Evolutionary conservation across 768 basidiomycete species (phyloP).

Genomic region (Rhodotorula taiwanensis): DNA sequence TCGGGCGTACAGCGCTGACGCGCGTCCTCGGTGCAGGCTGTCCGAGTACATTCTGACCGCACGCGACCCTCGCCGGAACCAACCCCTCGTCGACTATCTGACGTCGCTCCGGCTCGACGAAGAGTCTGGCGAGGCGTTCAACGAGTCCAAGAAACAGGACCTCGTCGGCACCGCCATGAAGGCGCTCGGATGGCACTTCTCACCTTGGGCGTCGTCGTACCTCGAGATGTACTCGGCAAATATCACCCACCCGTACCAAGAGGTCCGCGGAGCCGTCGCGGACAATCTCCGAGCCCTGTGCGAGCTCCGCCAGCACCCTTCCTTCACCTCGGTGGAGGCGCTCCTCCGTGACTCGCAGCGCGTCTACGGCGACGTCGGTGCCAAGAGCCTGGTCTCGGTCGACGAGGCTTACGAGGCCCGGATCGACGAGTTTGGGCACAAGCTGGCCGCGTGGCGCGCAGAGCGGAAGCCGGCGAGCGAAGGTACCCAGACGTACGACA

Average conservation of each 20-base stretch:
- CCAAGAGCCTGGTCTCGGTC: slow-evolving; percentile 32
- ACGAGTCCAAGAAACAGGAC: slow-evolving; percentile 51
- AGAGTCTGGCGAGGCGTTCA: slow-evolving; percentile 75
- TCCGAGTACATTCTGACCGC: slow-evolving; percentile 65
- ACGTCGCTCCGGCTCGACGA: slow-evolving; percentile 57
- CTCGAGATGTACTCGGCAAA: slow-evolving; percentile 47
- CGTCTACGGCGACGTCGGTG: neutral
- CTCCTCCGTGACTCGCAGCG: slow-evolving; percentile 34
- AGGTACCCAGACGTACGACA: slow-evolving; percentile 39
- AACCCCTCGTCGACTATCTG: slow-evolving; percentile 69
- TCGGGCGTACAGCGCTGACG: no score
- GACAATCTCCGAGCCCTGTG: slow-evolving; percentile 38
- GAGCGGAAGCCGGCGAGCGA: slow-evolving; percentile 37
- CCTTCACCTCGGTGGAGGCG: slow-evolving; percentile 36
- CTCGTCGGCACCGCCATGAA: slow-evolving; percentile 42
- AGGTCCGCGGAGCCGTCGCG: slow-evolving; percentile 52
- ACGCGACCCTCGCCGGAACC: slow-evolving; percentile 74
- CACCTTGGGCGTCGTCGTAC: slow-evolving; percentile 65
- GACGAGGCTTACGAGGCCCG: slow-evolving; percentile 33
- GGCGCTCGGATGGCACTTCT: slow-evolving; percentile 71
- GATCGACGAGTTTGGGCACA: slow-evolving; percentile 31
- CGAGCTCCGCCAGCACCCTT: slow-evolving; percentile 40
- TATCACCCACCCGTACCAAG: slow-evolving; percentile 18
- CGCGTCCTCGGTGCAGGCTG: neutral
- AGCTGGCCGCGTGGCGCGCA: slow-evolving; percentile 31